phyloP scores from a whole-genome alignment of 345 rosid species.

The Rhizophora apiculata region DNA sequence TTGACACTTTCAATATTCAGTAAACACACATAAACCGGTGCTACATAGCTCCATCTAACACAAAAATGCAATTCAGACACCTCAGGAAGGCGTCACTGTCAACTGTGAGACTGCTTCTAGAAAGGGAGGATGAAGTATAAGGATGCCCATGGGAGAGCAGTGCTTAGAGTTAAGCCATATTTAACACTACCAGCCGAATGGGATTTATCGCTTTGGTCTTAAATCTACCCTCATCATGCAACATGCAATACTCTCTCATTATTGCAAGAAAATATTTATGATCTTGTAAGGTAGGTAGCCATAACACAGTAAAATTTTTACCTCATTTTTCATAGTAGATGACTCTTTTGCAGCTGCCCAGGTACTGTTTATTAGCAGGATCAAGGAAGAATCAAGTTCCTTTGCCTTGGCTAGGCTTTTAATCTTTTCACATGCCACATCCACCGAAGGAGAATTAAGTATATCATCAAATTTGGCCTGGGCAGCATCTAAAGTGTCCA shows the following conservation, averaged over 20 bases:
- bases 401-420: slow-evolving; percentile 80
- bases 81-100: too few species aligned
- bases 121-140: too few species aligned
- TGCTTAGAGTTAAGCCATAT: too few species aligned
- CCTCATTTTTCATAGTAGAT: slow-evolving; percentile 70
- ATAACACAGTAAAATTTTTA: slow-evolving; percentile 18
- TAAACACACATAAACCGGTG: not conserved
- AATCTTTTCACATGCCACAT: slow-evolving; percentile 80
- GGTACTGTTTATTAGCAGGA: slow-evolving; percentile 74
- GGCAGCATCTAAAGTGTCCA: slow-evolving; percentile 69
- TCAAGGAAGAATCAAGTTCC: slow-evolving; percentile 85
- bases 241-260: not conserved
- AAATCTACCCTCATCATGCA: not conserved
- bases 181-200: too few species aligned
- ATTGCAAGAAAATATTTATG: not conserved
- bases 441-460: slow-evolving; percentile 70
- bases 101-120: too few species aligned
- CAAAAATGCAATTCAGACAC: not conserved
- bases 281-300: not conserved
- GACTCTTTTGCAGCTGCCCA: slow-evolving; percentile 94
- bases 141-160: too few species aligned
- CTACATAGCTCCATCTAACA: not conserved
- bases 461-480: slow-evolving; percentile 88
- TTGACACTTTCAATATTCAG: not conserved
- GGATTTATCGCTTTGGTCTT: too few species aligned